Base-by-base conservation (phyloP, 2,329 filamentous ascomycete genomes). In the Ascochyta clinopodiicola region DNA sequence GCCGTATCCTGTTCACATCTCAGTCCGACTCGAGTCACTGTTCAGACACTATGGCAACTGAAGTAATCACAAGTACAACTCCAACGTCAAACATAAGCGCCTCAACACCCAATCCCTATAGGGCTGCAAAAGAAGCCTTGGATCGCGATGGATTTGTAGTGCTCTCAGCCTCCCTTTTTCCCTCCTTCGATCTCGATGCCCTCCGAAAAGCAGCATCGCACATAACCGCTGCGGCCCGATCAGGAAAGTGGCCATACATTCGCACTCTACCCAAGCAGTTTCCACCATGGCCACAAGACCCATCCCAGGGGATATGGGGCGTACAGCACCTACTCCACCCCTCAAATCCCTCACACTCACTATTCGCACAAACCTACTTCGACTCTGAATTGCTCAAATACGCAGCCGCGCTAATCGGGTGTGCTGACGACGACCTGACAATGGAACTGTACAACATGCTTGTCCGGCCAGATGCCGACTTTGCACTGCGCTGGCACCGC, bases 361-460 rank as follows among this genome's bases (percentile, higher is more conserved):
- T 81, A 3, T 96, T 93, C 75, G 83, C 86, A 5, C 73, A 79
- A 45, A 80, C 84, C 52, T 96, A 96, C 77, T 96, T 96, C 72
- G 85, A 86, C 31, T 78, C 83, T 21, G 79, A 81, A 24, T 78
- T 94, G 7, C 74, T 94, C 0, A 72, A 75, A 27, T 82, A 89
- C 1, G 88, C 88, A 1, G 84, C 84, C 61, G 83, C 86, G 68
- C 77, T 96, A 2, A 79, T 96, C 35, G 80, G 78, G 15, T 75
- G 75, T 61, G 47, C 62, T 13, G 61, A 73, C 17, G 84, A 87
- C 31, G 80, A 87, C 1, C 79, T 96, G 21, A 88, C 94, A 35
- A 90, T 96, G 86, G 92, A 96, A 76, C 79, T 96, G 17, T 92
- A 92, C 77, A 96, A 96, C 72, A 82, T 96, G 76, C 86, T 96